Percentiles rank a stretch among this genome's conserved stretches.
phyloP scores from a whole-genome alignment of 2,329 filamentous ascomycete species.

The Trichoderma gracile region DNA sequence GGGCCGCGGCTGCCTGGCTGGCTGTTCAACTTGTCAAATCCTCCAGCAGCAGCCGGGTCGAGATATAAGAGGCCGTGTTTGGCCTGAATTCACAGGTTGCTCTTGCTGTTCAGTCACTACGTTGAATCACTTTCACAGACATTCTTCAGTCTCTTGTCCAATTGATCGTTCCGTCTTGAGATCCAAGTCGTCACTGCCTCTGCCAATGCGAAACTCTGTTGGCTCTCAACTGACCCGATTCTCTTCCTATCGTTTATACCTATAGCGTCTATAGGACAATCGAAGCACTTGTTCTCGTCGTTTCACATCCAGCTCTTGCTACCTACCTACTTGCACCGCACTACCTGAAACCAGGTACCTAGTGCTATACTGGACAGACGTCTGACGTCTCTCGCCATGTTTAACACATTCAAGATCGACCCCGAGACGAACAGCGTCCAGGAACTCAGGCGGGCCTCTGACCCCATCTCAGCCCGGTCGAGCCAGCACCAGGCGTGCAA shows the following conservation, averaged over 20 bases:
- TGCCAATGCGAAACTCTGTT: constrained; percentile 7
- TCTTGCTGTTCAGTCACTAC: background rate
- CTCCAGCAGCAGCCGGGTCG: constrained; percentile 8
- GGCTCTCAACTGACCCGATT: background rate
- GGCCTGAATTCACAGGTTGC: constrained; percentile 20
- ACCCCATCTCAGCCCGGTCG: constrained; percentile 42
- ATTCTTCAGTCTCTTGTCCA: background rate
- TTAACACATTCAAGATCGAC: constrained; percentile 44
- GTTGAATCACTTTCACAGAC: background rate
- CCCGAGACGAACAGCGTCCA: constrained; percentile 43
- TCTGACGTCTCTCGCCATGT: constrained; percentile 33
- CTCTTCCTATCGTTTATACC: background rate
- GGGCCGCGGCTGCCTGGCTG: constrained; percentile 22
- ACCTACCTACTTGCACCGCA: background rate
- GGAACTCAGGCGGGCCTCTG: constrained; percentile 40
- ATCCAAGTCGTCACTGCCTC: background rate
- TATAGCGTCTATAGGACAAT: constrained; percentile 7
- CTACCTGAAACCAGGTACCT: background rate
- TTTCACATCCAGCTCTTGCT: background rate
- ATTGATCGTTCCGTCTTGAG: background rate
- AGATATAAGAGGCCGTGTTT: constrained; percentile 24
- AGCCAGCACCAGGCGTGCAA: constrained; percentile 44
- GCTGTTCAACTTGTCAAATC: constrained; percentile 9
- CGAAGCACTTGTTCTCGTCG: background rate
- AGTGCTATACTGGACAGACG: background rate